These are phyloP conservation scores for Amphicarpaea edgeworthii DNA, from an alignment of 306 rosid species.

Conservation along the genomic window DNA sequence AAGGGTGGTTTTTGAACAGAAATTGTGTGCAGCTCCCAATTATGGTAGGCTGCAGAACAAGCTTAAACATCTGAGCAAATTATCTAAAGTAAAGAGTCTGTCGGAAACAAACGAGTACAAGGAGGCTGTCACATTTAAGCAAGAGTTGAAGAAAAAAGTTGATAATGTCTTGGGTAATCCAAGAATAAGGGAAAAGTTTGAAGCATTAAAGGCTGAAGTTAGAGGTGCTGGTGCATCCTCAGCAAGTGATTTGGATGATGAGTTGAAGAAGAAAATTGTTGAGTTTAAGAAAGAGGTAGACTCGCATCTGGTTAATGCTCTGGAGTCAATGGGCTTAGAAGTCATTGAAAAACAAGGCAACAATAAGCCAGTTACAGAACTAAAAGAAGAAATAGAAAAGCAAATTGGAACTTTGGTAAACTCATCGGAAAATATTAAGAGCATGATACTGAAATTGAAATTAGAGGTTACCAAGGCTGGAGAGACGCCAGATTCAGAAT, in stretches of 20 bases:
- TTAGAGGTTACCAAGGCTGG: conserved; percentile 75
- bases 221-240: conserved; percentile 57
- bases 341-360: conserved; percentile 52
- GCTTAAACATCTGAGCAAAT: conserved; percentile 66
- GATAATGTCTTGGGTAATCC: conserved; percentile 55
- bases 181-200: conserved; percentile 65
- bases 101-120: conserved; percentile 51
- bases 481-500: conserved; percentile 59
- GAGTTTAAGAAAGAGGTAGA: conserved; percentile 68
- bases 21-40: conserved; percentile 67
- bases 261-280: conserved; percentile 62
- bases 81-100: conserved; percentile 58
- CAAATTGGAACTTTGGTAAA: conserved; percentile 58
- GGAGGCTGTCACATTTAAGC: conserved; percentile 57
- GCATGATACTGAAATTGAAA: conserved; percentile 71
- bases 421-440: conserved; percentile 70
- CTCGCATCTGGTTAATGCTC: conserved; percentile 59
- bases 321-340: conserved; percentile 67
- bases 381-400: conserved; percentile 59
- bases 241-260: conserved; percentile 59
- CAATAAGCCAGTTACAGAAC: conserved; percentile 53
- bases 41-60: conserved; percentile 62
- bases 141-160: conserved; percentile 62
- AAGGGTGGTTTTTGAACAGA: conserved; percentile 61
- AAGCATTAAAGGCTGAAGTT: conserved; percentile 67